Percentiles rank a stretch among this genome's conserved stretches.
Conservation (phyloP, 164 flowering plant genomes). For the Tinospora cordifolia region DNA sequence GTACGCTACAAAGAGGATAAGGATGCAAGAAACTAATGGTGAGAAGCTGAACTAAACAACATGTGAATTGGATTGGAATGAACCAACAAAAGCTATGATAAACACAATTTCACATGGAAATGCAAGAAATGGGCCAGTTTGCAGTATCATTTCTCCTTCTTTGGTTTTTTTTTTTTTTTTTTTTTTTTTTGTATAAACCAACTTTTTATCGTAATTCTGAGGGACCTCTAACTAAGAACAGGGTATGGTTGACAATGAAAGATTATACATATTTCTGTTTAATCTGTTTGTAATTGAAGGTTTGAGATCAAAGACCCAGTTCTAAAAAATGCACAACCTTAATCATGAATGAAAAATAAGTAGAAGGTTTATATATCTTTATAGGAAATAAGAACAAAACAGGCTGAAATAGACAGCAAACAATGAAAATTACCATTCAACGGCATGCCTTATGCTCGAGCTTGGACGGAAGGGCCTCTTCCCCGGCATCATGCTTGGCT, state of each 20-base stretch:
- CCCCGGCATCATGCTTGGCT: constrained; percentile 67
- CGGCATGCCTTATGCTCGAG: constrained; percentile 62
- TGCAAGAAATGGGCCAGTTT: not conserved
- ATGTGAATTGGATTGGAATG: not conserved
- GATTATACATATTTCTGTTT: too few species aligned
- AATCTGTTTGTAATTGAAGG: too few species aligned
- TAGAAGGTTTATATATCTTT: too few species aligned
- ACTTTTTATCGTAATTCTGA: not conserved
- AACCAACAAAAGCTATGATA: not conserved
- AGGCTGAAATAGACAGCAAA: not conserved
- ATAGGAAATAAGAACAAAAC: not conserved
- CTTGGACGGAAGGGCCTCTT: constrained; percentile 72
- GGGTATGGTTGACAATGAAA: not conserved
- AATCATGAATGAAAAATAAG: not conserved
- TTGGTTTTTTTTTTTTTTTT: too few species aligned
- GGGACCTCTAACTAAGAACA: not conserved
- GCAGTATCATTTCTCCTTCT: not conserved
- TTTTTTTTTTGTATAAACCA: too few species aligned
- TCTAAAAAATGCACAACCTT: too few species aligned
- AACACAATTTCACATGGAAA: constrained; percentile 1
- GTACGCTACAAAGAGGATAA: not conserved
- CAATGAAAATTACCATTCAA: constrained; percentile 62
- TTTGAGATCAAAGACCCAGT: too few species aligned
- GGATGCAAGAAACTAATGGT: not conserved
- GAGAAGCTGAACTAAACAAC: not conserved